These are phyloP conservation scores for Sporothrix variecibatus DNA, from an alignment of 2,329 filamentous ascomycete species.

Conservation along the genomic window DNA sequence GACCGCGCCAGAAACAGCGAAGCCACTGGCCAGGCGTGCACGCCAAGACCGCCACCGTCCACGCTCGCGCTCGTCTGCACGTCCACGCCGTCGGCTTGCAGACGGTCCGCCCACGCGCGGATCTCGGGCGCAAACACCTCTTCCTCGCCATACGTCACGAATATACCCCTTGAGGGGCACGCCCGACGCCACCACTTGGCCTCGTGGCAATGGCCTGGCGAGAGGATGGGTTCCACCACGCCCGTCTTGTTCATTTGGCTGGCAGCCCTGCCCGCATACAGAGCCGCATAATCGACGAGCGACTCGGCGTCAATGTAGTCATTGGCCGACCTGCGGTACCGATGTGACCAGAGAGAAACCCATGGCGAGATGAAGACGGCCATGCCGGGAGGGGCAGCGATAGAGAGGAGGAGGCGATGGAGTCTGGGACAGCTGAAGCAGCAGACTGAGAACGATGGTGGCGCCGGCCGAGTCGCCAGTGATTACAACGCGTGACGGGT, in stretches of 20 bases:
- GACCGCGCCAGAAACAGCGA: slow-evolving; percentile 56
- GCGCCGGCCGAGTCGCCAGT: background rate
- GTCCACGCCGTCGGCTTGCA: slow-evolving; percentile 35
- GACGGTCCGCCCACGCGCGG: slow-evolving; percentile 54
- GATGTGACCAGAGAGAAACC: slow-evolving; percentile 69
- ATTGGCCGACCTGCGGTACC: slow-evolving; percentile 67
- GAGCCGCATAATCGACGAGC: slow-evolving; percentile 68
- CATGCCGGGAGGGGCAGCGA: slow-evolving; percentile 54
- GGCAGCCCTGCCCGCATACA: slow-evolving; percentile 73
- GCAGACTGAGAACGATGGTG: background rate
- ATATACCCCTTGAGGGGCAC: slow-evolving; percentile 66
- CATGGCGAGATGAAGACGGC: slow-evolving; percentile 79
- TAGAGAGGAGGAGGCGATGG: no score
- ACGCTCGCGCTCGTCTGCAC: background rate
- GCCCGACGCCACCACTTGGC: slow-evolving; percentile 48
- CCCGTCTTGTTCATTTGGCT: background rate
- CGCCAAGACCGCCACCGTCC: slow-evolving; percentile 43
- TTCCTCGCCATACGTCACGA: slow-evolving; percentile 71
- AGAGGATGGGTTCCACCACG: background rate
- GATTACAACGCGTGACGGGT: slow-evolving; percentile 44
- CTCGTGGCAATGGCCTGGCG: slow-evolving; percentile 3
- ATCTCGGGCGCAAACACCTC: slow-evolving; percentile 81
- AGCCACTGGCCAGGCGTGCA: slow-evolving; percentile 83
- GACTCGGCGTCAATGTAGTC: slow-evolving; percentile 72
- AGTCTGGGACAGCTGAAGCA: background rate